These are phyloP conservation scores for Cyclotella atomus DNA, from an alignment of 108 stramenopile genomes.

Conservation along the genomic window DNA sequence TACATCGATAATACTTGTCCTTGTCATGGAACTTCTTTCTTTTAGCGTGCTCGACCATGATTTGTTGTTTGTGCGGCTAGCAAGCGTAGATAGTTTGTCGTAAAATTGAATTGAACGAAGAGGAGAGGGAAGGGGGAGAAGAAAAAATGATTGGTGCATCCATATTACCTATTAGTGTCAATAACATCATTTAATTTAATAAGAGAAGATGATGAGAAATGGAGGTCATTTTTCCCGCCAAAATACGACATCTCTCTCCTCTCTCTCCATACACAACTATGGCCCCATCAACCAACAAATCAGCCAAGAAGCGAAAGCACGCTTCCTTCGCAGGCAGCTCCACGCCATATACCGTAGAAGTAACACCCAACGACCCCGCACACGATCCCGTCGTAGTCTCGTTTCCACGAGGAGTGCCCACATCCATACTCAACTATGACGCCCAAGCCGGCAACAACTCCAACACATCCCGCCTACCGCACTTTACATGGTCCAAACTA, in stretches of 20 bases:
- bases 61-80: background rate
- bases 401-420: conserved; percentile 76
- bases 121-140: too few species aligned
- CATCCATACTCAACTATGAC: conserved; percentile 17
- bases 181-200: too few species aligned
- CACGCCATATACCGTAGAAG: conserved; percentile 17
- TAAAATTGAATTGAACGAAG: too few species aligned
- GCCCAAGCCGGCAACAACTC: conserved; percentile 14
- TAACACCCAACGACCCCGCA: conserved; percentile 30
- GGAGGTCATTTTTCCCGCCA: too few species aligned
- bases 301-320: conserved; percentile 19
- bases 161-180: too few species aligned
- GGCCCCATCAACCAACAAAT: too few species aligned
- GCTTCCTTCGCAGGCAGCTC: conserved; percentile 8
- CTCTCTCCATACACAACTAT: too few species aligned
- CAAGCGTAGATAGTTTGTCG: too few species aligned
- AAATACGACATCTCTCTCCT: too few species aligned
- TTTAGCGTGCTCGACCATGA: conserved; percentile 62
- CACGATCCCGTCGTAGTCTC: conserved; percentile 77
- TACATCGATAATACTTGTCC: conserved; percentile 92
- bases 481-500: conserved; percentile 45
- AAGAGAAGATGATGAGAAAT: too few species aligned
- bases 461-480: conserved; percentile 31
- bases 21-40: conserved; percentile 92
- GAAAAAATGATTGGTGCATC: too few species aligned